These are phyloP conservation scores for Colletotrichum nymphaeae DNA, from an alignment of 2,329 filamentous ascomycete species.

Conservation along the genomic window DNA sequence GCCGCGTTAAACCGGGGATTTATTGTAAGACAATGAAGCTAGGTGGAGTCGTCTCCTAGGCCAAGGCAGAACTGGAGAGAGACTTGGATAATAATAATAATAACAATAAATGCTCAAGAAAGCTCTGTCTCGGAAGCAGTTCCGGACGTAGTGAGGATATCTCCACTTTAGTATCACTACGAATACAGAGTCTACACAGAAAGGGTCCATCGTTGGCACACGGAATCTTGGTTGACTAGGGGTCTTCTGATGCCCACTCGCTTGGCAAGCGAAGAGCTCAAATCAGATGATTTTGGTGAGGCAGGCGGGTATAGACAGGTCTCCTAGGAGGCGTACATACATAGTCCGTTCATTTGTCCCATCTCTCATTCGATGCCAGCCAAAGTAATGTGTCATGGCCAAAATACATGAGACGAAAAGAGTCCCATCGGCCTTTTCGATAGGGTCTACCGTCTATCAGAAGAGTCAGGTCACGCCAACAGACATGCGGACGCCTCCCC, in stretches of 20 bases:
- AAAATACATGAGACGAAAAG: background rate
- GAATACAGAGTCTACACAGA: background rate
- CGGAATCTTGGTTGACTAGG: slow-evolving; percentile 17
- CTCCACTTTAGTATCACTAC: slow-evolving; percentile 7
- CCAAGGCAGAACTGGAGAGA: slow-evolving; percentile 2
- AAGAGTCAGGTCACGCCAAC: slow-evolving; percentile 10
- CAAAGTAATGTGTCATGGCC: slow-evolving; percentile 3
- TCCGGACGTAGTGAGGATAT: slow-evolving; percentile 18
- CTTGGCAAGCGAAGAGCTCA: background rate
- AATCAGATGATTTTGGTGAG: background rate
- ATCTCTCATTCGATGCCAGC: background rate
- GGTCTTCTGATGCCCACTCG: background rate
- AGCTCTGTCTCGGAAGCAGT: slow-evolving; percentile 17
- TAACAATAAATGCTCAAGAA: background rate
- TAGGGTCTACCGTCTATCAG: background rate
- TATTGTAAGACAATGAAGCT: slow-evolving; percentile 4
- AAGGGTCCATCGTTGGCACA: slow-evolving; percentile 4
- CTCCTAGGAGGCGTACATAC: background rate
- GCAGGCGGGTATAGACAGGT: background rate
- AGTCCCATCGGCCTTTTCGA: background rate
- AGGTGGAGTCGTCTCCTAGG: background rate
- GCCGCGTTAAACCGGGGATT: slow-evolving; percentile 1
- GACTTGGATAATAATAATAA: background rate
- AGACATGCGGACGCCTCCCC: background rate
- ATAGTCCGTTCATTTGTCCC: background rate